Conservation (phyloP, 2,329 filamentous ascomycete species). For the Hypoxylon sp. region DNA sequence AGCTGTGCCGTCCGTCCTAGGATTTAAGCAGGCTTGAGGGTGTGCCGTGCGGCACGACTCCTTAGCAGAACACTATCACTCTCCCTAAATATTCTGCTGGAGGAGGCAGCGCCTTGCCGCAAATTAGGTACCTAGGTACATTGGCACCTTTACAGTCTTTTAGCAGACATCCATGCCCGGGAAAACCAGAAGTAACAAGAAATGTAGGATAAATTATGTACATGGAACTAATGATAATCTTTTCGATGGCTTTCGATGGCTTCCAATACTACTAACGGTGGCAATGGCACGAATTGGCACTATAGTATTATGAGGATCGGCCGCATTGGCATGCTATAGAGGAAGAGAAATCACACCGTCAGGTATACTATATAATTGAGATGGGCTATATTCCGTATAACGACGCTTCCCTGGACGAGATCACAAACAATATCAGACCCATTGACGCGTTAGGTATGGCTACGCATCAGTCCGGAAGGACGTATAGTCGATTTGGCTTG, state of each 20-base stretch:
- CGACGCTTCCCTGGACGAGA: background rate
- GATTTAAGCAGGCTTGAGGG: background rate
- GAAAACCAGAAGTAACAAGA: background rate
- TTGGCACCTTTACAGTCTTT: background rate
- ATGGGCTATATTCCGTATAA: background rate
- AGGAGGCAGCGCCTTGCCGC: background rate
- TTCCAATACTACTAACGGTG: background rate
- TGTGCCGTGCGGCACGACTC: background rate
- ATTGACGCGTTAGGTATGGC: background rate
- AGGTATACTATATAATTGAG: background rate
- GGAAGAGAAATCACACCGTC: background rate
- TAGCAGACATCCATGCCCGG: background rate
- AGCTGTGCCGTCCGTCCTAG: background rate
- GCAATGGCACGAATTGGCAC: background rate
- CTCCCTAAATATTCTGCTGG: background rate
- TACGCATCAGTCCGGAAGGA: slow-evolving; percentile 1
- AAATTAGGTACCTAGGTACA: background rate
- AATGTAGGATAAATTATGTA: background rate
- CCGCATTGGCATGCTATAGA: background rate
- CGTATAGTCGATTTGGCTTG: background rate
- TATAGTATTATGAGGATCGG: slow-evolving; percentile 6
- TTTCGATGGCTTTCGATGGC: background rate
- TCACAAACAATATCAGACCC: background rate
- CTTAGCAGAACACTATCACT: background rate
- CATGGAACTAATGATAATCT: background rate